phyloP scores from a whole-genome alignment of 768 basidiomycete species.

The Cystofilobasidium ferigula region DNA sequence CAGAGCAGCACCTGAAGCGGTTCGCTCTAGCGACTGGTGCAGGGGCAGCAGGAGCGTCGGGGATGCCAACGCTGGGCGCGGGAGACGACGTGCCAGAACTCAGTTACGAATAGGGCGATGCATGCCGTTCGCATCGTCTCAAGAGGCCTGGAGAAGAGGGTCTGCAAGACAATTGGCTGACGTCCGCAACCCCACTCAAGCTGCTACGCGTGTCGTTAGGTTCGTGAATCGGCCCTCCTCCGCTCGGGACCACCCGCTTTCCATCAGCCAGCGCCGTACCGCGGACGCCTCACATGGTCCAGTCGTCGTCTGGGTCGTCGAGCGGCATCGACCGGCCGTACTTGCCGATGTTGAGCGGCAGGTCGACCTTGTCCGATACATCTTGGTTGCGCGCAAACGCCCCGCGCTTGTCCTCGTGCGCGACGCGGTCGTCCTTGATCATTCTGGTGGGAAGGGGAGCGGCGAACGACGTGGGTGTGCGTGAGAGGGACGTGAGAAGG shows the following conservation, averaged over 20 bases:
- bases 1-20: not conserved
- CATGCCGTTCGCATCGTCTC: not conserved
- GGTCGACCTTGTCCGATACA: conserved; percentile 24
- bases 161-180: too few species aligned
- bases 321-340: not conserved
- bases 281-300: not conserved
- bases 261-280: too few species aligned
- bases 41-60: not conserved
- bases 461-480: not conserved
- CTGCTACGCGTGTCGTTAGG: not conserved
- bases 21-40: not conserved
- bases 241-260: not conserved
- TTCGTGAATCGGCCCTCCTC: not conserved
- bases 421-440: conserved; percentile 76
- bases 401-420: conserved; percentile 38
- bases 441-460: conserved; percentile 49
- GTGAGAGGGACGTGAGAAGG: not conserved
- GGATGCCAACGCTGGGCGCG: not conserved
- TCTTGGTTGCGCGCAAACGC: conserved; percentile 24
- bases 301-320: conserved; percentile 5
- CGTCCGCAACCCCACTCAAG: not conserved
- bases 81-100: not conserved
- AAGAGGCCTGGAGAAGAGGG: too few species aligned
- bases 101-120: not conserved
- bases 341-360: conserved; percentile 3